Evolutionary conservation across 2,329 filamentous ascomycete species (phyloP).

Genomic region (Ascochyta rabiei): DNA sequence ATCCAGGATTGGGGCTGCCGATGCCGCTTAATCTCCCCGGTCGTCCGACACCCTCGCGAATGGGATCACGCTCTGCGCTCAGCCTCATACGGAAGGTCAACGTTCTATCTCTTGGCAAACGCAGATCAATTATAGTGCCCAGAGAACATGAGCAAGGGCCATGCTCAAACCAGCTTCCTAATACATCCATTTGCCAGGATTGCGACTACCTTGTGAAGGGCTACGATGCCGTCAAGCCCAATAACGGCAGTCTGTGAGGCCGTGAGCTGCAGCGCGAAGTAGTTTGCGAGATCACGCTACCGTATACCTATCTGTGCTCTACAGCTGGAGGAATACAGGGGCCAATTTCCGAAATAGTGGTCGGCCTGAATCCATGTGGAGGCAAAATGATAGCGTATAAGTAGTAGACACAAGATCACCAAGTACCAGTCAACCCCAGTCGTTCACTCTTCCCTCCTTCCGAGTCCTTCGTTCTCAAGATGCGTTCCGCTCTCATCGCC

Average conservation of each 20-base stretch:
- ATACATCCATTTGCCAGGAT: conserved; percentile 10
- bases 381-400: conserved; percentile 11
- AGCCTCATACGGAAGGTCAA: conserved; percentile 20
- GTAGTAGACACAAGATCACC: conserved; percentile 6
- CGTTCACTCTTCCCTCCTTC: conserved; percentile 22
- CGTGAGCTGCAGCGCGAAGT: conserved; percentile 11
- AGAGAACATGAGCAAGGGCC: conserved; percentile 2
- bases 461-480: conserved; percentile 24
- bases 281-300: conserved; percentile 15
- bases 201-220: conserved; percentile 9
- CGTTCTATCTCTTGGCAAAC: conserved; percentile 16
- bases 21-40: conserved; percentile 14
- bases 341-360: conserved; percentile 10
- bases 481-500: conserved; percentile 40
- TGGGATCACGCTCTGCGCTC: conserved; percentile 5
- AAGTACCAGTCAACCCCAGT: conserved; percentile 8
- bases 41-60: conserved; percentile 7
- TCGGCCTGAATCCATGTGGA: neutral
- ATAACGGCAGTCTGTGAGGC: conserved; percentile 8
- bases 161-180: conserved; percentile 12
- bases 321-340: neutral
- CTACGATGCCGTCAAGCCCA: conserved; percentile 9
- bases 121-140: conserved; percentile 17
- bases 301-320: conserved; percentile 5
- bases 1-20: conserved; percentile 4